A percentile compares a stretch with the other conserved stretches of the same genome.
phyloP scores from a whole-genome alignment of 495 filamentous ascomycete species.

The Trichoderma asperelloides region DNA sequence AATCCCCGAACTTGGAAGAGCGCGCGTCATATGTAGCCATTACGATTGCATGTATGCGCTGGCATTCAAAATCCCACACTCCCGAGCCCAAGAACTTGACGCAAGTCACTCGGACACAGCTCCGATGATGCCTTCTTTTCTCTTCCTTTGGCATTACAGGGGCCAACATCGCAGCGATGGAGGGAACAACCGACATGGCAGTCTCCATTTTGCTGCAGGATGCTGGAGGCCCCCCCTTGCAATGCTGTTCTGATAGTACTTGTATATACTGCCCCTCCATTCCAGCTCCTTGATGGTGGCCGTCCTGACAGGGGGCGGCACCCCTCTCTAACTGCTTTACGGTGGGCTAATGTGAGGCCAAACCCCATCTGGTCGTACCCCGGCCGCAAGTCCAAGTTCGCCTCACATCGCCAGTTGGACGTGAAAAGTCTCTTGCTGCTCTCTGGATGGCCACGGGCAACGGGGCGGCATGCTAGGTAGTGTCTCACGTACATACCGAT shows the following conservation, averaged over 20 bases:
- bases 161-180: background rate
- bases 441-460: background rate
- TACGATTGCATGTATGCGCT: conserved; percentile 5
- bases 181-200: background rate
- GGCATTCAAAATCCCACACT: background rate
- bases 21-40: background rate
- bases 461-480: background rate
- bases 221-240: background rate
- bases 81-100: background rate
- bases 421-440: background rate
- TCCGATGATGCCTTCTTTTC: background rate
- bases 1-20: background rate
- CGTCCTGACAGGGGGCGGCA: conserved; percentile 4
- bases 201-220: conserved; percentile 1
- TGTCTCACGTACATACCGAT: background rate
- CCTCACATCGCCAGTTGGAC: background rate
- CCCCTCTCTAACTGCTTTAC: background rate
- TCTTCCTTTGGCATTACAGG: background rate
- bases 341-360: background rate
- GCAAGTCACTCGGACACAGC: background rate
- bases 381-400: background rate
- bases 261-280: background rate
- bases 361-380: background rate
- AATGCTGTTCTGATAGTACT: background rate
- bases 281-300: background rate